Conservation (phyloP, 805 yeast species). For the Candida cerambycidarum region DNA sequence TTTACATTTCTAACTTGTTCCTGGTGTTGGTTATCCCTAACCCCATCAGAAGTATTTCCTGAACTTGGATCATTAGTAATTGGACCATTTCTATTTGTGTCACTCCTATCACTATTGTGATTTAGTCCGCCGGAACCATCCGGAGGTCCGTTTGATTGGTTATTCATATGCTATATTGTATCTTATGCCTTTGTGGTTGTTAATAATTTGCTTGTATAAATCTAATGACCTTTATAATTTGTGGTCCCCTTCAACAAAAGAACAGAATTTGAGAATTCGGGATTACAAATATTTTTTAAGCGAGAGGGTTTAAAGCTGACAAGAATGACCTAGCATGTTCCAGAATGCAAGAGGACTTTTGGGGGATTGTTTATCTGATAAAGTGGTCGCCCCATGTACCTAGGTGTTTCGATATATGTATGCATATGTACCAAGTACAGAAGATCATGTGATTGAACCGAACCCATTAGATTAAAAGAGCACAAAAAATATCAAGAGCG, state of each 20-base stretch:
- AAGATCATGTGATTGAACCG: too few relatives aligned
- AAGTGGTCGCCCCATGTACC: too few relatives aligned
- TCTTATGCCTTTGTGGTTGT: too few relatives aligned
- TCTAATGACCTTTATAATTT: neutral
- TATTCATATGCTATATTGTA: neutral
- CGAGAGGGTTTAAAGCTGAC: neutral
- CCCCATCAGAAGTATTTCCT: neutral
- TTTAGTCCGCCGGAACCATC: neutral
- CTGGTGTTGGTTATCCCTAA: neutral
- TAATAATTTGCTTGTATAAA: too few relatives aligned
- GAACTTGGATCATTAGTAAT: neutral
- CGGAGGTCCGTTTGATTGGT: neutral
- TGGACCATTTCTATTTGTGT: neutral
- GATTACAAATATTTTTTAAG: neutral
- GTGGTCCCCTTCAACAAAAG: neutral
- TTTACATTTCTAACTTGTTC: too few relatives aligned
- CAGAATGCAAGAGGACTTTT: too few relatives aligned
- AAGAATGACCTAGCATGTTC: slow-evolving; percentile 1
- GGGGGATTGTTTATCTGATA: too few relatives aligned
- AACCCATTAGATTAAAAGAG: too few relatives aligned
- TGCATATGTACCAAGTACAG: too few relatives aligned
- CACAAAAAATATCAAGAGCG: too few relatives aligned
- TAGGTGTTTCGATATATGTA: too few relatives aligned
- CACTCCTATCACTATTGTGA: neutral
- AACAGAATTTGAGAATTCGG: neutral